phyloP scores from a whole-genome alignment of 306 rosid species.

The Malus fusca region DNA sequence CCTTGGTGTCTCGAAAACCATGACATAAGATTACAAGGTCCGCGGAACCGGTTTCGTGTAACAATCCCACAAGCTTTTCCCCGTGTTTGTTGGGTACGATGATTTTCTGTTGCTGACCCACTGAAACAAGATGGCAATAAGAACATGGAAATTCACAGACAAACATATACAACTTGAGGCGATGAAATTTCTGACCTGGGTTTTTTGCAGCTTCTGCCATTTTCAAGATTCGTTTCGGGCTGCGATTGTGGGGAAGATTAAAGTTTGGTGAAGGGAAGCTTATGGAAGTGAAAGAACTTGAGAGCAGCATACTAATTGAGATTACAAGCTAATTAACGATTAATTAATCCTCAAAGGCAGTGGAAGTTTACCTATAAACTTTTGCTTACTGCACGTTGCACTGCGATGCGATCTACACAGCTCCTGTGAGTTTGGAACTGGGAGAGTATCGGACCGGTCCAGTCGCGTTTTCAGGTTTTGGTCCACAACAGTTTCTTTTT shows the following conservation, averaged over 20 bases:
- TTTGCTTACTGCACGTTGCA: no score
- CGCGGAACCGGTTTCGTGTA: conserved; percentile 60
- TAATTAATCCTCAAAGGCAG: no score
- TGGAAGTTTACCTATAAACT: no score
- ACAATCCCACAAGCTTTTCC: conserved; percentile 59
- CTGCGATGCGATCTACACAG: no score
- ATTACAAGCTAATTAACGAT: no score
- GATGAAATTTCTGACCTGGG: conserved; percentile 25
- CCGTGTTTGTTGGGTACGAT: conserved; percentile 49
- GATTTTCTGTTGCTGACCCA: conserved; percentile 33
- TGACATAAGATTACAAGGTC: conserved; percentile 71
- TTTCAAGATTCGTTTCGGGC: conserved; percentile 12
- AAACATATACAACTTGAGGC: no score
- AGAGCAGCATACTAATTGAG: not conserved
- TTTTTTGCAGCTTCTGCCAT: conserved; percentile 47
- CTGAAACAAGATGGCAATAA: conserved; percentile 22
- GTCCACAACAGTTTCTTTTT: no score
- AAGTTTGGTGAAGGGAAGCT: not conserved
- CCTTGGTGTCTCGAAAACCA: conserved; percentile 64
- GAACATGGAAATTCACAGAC: no score
- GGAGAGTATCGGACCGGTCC: no score
- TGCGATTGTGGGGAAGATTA: conserved; percentile 4
- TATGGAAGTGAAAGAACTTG: conserved; percentile 2
- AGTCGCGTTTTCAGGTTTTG: no score
- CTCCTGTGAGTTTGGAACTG: no score